Evolutionary conservation across 441 rosid genomes (phyloP).

Genomic region (Capsella rubella): DNA sequence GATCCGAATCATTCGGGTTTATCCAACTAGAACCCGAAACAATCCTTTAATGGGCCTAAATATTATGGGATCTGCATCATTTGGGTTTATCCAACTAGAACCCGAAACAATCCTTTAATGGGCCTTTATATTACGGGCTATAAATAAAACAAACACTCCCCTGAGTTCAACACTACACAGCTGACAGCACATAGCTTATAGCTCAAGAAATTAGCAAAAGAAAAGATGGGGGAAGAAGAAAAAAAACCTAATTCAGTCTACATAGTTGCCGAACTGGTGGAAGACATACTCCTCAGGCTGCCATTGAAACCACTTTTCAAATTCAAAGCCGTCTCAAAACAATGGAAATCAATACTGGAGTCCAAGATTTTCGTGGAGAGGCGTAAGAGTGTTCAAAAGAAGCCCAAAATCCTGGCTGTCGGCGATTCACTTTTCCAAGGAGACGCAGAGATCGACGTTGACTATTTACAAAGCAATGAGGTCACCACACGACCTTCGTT

Average conservation of each 20-base stretch:
- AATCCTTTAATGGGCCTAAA: not conserved
- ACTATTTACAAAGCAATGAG: not conserved
- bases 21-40: not conserved
- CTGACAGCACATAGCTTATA: too few relatives aligned
- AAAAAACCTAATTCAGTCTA: too few relatives aligned
- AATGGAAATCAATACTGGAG: not conserved
- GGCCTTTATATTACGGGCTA: slow-evolving; percentile 4
- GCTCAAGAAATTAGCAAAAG: too few relatives aligned
- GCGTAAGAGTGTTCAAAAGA: not conserved
- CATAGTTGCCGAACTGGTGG: not conserved
- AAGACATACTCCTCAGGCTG: not conserved
- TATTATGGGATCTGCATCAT: not conserved
- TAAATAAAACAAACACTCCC: too few relatives aligned
- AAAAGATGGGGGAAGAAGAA: too few relatives aligned
- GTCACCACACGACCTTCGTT: not conserved
- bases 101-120: not conserved
- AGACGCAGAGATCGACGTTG: not conserved
- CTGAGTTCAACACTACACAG: too few relatives aligned
- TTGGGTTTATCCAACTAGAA: slow-evolving; percentile 14
- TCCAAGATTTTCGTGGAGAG: not conserved
- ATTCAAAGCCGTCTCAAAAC: not conserved
- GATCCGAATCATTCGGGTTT: slow-evolving; percentile 25
- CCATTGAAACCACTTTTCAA: not conserved
- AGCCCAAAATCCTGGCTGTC: not conserved
- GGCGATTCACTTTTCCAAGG: not conserved